A percentile compares a stretch with the other conserved stretches of the same genome.
These are phyloP conservation scores for Papiliotrema laurentii DNA, from an alignment of 1,284 basidiomycete genomes.

Conservation along the genomic window DNA sequence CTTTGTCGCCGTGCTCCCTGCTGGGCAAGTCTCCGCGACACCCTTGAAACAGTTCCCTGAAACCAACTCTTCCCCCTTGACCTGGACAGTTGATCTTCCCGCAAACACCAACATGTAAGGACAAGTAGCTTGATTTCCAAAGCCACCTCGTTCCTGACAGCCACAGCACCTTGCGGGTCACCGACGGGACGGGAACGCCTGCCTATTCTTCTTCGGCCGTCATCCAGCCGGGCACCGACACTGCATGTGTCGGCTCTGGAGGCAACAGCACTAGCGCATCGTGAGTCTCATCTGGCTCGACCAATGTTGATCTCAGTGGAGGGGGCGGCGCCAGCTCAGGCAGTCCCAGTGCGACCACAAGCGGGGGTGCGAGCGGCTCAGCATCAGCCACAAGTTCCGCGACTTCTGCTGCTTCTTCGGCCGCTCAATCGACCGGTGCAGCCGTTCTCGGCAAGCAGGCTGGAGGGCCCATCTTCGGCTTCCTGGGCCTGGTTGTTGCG, in stretches of 20 bases:
- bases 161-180: slow-evolving; percentile 28
- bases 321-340: neutral
- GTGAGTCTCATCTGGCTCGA: neutral
- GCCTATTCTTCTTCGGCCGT: slow-evolving; percentile 59
- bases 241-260: slow-evolving; percentile 33
- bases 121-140: neutral
- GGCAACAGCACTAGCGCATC: slow-evolving; percentile 1
- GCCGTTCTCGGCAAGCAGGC: slow-evolving; percentile 1
- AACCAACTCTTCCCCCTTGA: slow-evolving; percentile 52
- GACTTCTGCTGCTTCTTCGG: slow-evolving; percentile 16
- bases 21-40: slow-evolving; percentile 58
- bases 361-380: slow-evolving; percentile 13
- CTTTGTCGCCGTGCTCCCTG: slow-evolving; percentile 63
- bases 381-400: slow-evolving; percentile 17
- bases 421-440: slow-evolving; percentile 18
- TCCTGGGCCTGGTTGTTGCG: slow-evolving; percentile 13
- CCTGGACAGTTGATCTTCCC: slow-evolving; percentile 61
- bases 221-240: slow-evolving; percentile 51
- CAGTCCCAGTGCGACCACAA: slow-evolving; percentile 10
- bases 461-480: slow-evolving; percentile 7
- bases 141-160: slow-evolving; percentile 1
- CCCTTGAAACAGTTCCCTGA: slow-evolving; percentile 59
- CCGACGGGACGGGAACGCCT: slow-evolving; percentile 57
- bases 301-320: neutral
- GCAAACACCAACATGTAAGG: slow-evolving; percentile 58